Percentiles rank a stretch among this genome's conserved stretches.
phyloP scores from a whole-genome alignment of 441 rosid species.

The Erodium chrysanthum region DNA sequence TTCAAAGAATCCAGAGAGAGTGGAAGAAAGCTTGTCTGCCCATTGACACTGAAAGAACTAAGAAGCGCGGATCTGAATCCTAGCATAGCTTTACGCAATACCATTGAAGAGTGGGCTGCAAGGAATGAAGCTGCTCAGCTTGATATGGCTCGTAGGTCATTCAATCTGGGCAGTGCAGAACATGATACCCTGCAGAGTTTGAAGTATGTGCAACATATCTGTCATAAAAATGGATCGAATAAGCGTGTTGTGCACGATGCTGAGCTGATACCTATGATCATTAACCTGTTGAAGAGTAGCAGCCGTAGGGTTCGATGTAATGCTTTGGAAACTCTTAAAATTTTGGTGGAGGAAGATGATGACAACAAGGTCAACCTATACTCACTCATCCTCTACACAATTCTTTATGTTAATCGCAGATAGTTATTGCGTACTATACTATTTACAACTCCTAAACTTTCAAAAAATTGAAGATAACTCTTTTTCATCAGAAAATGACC shows the following conservation, averaged over 20 bases:
- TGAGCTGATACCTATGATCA: constrained; percentile 64
- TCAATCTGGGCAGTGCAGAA: constrained; percentile 55
- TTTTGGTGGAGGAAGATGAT: constrained; percentile 68
- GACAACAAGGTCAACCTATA: constrained; percentile 69
- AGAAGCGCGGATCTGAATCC: constrained; percentile 55
- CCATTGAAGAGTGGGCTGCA: constrained; percentile 90
- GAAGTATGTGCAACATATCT: constrained; percentile 46
- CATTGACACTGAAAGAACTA: constrained; percentile 62
- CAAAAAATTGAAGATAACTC: no score
- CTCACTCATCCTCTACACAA: constrained; percentile 17
- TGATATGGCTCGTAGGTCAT: constrained; percentile 63
- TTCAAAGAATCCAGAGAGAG: constrained; percentile 65
- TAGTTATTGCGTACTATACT: no score
- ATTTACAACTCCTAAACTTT: no score
- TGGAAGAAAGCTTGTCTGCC: constrained; percentile 56
- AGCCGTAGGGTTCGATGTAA: constrained; percentile 63
- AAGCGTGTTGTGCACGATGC: constrained; percentile 55
- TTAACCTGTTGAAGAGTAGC: constrained; percentile 63
- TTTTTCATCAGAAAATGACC: no score
- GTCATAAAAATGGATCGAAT: constrained; percentile 50
- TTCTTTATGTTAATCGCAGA: neutral
- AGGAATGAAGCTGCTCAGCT: constrained; percentile 85
- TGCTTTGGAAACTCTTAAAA: constrained; percentile 68
- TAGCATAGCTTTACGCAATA: constrained; percentile 77
- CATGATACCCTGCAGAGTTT: constrained; percentile 55